Conservation (phyloP, 2,329 filamentous ascomycete genomes). For the Purpureocillium lavendulum region DNA sequence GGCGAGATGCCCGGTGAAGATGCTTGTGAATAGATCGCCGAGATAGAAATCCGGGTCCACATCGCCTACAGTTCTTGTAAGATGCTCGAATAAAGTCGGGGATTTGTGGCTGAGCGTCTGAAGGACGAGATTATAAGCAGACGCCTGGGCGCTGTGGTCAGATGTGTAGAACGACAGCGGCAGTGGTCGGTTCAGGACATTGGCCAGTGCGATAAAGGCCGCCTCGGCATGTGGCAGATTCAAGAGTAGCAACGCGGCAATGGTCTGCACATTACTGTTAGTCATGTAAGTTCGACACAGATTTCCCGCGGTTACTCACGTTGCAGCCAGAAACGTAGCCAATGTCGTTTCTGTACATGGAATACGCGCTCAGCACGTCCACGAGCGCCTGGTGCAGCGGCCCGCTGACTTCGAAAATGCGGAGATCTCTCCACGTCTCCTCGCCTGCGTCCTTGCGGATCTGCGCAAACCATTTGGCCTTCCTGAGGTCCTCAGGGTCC, state of each 20-base stretch:
- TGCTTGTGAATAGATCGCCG: conserved; percentile 48
- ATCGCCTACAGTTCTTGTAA: conserved; percentile 40
- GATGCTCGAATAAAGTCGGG: conserved; percentile 53
- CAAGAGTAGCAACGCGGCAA: conserved; percentile 65
- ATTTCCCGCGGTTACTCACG: conserved; percentile 42
- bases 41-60: conserved; percentile 47
- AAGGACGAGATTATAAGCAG: conserved; percentile 61
- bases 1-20: conserved; percentile 56
- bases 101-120: conserved; percentile 59
- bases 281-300: not conserved
- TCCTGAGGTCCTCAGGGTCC: conserved; percentile 44
- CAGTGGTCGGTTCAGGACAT: conserved; percentile 67
- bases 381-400: conserved; percentile 61
- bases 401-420: conserved; percentile 59
- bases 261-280: conserved; percentile 39
- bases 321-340: conserved; percentile 70
- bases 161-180: conserved; percentile 67
- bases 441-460: conserved; percentile 57
- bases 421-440: conserved; percentile 61
- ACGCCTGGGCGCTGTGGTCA: conserved; percentile 59
- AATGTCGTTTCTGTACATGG: conserved; percentile 75
- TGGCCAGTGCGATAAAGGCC: conserved; percentile 65
- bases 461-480: conserved; percentile 51
- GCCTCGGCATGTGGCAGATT: conserved; percentile 56
- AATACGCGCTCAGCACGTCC: conserved; percentile 69